Evolutionary conservation across 2,329 filamentous ascomycete genomes (phyloP).

Genomic region (Cytospora leucostoma): DNA sequence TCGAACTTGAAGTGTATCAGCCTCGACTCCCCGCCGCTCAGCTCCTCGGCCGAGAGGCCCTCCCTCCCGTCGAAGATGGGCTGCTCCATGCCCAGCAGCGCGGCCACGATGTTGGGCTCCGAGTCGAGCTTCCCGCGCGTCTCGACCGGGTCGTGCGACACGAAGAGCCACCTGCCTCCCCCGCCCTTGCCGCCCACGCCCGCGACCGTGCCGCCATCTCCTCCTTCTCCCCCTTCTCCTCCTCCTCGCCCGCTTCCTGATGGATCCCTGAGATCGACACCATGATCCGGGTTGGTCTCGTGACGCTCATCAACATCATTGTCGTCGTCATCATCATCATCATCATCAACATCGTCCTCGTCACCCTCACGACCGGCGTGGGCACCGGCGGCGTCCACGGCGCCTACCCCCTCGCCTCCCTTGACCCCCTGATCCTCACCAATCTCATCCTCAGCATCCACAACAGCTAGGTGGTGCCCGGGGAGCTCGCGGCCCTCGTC

Average conservation of each 20-base stretch:
- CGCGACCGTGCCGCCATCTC: conserved; percentile 43
- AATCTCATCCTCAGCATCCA: neutral
- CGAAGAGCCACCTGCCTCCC: conserved; percentile 81
- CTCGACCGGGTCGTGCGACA: conserved; percentile 75
- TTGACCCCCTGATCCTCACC: neutral
- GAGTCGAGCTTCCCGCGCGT: conserved; percentile 30
- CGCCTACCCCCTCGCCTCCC: neutral
- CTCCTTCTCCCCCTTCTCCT: conserved; percentile 30
- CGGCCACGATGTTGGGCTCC: conserved; percentile 29
- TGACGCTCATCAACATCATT: neutral
- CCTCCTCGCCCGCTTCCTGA: conserved; percentile 16
- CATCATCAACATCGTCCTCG: conserved; percentile 28
- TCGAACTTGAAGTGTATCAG: conserved; percentile 89
- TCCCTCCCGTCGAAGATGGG: conserved; percentile 27
- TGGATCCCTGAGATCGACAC: conserved; percentile 20
- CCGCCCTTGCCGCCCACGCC: conserved; percentile 82
- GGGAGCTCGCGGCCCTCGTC: conserved; percentile 29
- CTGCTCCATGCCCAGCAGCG: conserved; percentile 45
- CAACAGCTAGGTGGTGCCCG: conserved; percentile 21
- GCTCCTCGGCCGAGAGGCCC: conserved; percentile 26
- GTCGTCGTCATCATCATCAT: conserved; percentile 20
- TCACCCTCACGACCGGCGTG: neutral
- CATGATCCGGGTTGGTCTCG: conserved; percentile 28
- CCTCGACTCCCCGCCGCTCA: conserved; percentile 42
- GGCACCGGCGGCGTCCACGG: neutral